Evolutionary conservation across 192 early-diverging fungal species (phyloP).

Genomic region (Coemansia sp.): DNA sequence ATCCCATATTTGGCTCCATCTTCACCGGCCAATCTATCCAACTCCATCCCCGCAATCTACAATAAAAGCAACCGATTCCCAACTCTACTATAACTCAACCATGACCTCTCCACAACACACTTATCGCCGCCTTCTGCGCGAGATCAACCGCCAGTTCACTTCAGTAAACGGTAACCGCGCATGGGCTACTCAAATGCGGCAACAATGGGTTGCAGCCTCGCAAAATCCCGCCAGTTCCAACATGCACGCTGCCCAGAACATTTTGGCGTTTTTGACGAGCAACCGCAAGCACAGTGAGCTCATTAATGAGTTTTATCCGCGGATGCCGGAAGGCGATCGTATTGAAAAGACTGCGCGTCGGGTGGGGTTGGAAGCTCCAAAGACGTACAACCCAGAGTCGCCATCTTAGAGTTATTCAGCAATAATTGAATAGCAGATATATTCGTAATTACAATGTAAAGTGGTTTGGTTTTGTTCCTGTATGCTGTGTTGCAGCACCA

Average conservation of each 20-base stretch:
- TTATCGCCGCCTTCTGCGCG: constrained; percentile 47
- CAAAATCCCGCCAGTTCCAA: background rate
- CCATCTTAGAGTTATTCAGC: too few relatives aligned
- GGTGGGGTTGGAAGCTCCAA: constrained; percentile 35
- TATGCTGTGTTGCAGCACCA: too few relatives aligned
- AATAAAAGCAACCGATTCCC: too few relatives aligned
- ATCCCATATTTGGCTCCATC: too few relatives aligned
- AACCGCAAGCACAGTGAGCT: constrained; percentile 34
- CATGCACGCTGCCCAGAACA: constrained; percentile 16
- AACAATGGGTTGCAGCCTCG: constrained; percentile 29
- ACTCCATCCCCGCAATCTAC: too few relatives aligned
- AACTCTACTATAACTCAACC: too few relatives aligned
- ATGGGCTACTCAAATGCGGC: constrained; percentile 42
- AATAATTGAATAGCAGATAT: too few relatives aligned
- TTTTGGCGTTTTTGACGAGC: constrained; percentile 32
- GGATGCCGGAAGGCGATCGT: constrained; percentile 31
- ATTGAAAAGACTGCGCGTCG: constrained; percentile 38
- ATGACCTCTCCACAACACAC: constrained; percentile 2
- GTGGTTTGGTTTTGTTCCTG: too few relatives aligned
- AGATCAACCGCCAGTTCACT: constrained; percentile 42
- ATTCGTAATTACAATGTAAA: too few relatives aligned
- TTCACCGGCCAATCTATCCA: too few relatives aligned
- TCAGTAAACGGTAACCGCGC: constrained; percentile 18
- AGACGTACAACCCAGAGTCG: constrained; percentile 7
- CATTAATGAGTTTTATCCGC: constrained; percentile 30